Evolutionary conservation across 1,284 basidiomycete species (phyloP), one percentile per base, ranked within the genome.

Genomic region (Ganoderma leucocontextum): DNA sequence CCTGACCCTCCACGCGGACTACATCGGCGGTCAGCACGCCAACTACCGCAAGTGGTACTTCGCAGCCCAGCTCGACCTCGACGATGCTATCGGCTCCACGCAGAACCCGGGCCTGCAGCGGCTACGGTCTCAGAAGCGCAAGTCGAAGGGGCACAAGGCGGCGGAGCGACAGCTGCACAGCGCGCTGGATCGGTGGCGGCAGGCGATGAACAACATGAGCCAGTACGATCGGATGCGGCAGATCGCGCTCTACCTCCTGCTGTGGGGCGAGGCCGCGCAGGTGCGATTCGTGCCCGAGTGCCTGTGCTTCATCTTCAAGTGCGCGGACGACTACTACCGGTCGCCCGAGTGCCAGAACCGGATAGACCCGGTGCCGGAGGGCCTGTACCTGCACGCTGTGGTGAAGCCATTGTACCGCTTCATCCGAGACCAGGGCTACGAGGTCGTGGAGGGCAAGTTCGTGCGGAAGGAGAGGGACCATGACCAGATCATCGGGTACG

Each of bases 41-140:
- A 98, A 98, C 84, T 98, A 98, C 82, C 94, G 96, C 72, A 97
- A 97, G 82, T 99, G 98, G 97, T 99, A 99, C 84, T 99, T 99
- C 83, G 98, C 97, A 22, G 97, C 97, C 33, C 97, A 99, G 81
- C 93, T 99, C 71, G 97, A 99, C 80, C 91, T 99, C 55, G 98
- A 99, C 82, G 97, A 99, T 76, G 97, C 97, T 63, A 93, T 99
- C 69, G 98, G 98, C 59, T 89, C 93, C 70, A 89, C 91, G 13
- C 95, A 98, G 78, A 98, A 97, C 79, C 95, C 96, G 0, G 96
- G 96, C 70, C 86, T 98, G 12, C 88, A 89, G 62, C 91, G 95
- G 17, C 88, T 98, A 38, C 90, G 22, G 78, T 91, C 80, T 80
- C 89, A 77, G 73, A 87, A 83, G 81, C 86, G 83, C 1, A 70